Conservation (phyloP, 2,329 filamentous ascomycete species). For the Immersiporthe knoxdaviesiana region DNA sequence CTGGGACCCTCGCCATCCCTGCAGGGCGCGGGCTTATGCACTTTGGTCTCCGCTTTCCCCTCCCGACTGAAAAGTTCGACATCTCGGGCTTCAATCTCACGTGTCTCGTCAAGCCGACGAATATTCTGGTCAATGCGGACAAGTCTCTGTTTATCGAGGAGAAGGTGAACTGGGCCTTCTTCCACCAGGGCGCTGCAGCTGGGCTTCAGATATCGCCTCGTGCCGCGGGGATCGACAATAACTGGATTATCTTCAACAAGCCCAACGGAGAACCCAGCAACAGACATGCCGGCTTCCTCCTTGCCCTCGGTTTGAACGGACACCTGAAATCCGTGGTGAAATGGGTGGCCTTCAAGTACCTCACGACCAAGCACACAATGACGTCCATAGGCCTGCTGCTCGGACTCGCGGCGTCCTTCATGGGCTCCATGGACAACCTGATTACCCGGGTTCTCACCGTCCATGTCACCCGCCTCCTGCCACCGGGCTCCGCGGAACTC, state of each 20-base stretch:
- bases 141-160: slow-evolving; percentile 88
- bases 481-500: slow-evolving; percentile 87
- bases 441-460: slow-evolving; percentile 93
- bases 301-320: slow-evolving; percentile 90
- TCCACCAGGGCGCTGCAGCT: slow-evolving; percentile 93
- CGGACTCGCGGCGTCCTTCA: slow-evolving; percentile 88
- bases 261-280: slow-evolving; percentile 85
- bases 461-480: slow-evolving; percentile 93
- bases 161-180: slow-evolving; percentile 98
- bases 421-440: slow-evolving; percentile 96
- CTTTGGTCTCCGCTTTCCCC: slow-evolving; percentile 82
- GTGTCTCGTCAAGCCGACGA: slow-evolving; percentile 88
- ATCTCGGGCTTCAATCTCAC: slow-evolving; percentile 90
- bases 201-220: slow-evolving; percentile 88
- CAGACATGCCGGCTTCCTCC: slow-evolving; percentile 90
- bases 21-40: slow-evolving; percentile 85
- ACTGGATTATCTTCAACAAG: slow-evolving; percentile 99
- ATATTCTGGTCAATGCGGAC: slow-evolving; percentile 92
- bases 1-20: slow-evolving; percentile 85
- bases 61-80: slow-evolving; percentile 89
- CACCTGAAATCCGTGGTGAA: slow-evolving; percentile 94
- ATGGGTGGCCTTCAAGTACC: slow-evolving; percentile 98
- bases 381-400: slow-evolving; percentile 95
- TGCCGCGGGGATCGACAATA: slow-evolving; percentile 93
- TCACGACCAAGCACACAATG: slow-evolving; percentile 99